phyloP scores from a whole-genome alignment of 179 eudicot species.

The Beta corolliflora region DNA sequence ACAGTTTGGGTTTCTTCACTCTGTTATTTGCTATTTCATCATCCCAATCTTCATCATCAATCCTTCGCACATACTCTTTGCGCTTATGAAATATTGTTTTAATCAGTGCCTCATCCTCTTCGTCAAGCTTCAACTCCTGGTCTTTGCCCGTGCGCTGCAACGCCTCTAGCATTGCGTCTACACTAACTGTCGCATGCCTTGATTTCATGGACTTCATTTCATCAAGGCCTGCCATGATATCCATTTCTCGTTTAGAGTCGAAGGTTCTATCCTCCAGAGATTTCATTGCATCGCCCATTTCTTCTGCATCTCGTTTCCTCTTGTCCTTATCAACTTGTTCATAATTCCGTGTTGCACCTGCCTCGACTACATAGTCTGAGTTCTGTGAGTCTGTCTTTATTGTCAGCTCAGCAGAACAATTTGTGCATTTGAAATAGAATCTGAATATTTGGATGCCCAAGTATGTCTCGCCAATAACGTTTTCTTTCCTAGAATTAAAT shows the following conservation, averaged over 20 bases:
- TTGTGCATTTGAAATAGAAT: constrained; percentile 89
- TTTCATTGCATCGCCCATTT: constrained; percentile 98
- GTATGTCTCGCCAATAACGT: constrained; percentile 45
- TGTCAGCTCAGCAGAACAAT: constrained; percentile 81
- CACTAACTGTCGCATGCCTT: constrained; percentile 80
- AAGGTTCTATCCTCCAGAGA: constrained; percentile 87
- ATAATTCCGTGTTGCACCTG: constrained; percentile 81
- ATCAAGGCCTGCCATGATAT: constrained; percentile 87
- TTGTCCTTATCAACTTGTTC: constrained; percentile 71
- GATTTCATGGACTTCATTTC: constrained; percentile 98
- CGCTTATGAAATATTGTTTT: too few relatives aligned
- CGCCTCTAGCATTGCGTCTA: constrained; percentile 81
- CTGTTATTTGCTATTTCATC: too few relatives aligned
- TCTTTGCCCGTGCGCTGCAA: constrained; percentile 60
- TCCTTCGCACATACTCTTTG: too few relatives aligned
- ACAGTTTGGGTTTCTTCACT: too few relatives aligned
- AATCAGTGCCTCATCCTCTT: too few relatives aligned
- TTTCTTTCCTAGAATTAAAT: constrained; percentile 40
- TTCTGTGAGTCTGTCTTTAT: constrained; percentile 91
- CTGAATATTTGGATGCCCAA: constrained; percentile 88
- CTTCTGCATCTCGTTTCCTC: constrained; percentile 76
- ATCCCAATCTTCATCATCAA: too few relatives aligned
- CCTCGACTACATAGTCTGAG: constrained; percentile 85
- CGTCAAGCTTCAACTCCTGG: constrained; percentile 35
- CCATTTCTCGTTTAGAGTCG: constrained; percentile 95